phyloP scores from a whole-genome alignment of 306 rosid species.

The Echinosophora koreensis region DNA sequence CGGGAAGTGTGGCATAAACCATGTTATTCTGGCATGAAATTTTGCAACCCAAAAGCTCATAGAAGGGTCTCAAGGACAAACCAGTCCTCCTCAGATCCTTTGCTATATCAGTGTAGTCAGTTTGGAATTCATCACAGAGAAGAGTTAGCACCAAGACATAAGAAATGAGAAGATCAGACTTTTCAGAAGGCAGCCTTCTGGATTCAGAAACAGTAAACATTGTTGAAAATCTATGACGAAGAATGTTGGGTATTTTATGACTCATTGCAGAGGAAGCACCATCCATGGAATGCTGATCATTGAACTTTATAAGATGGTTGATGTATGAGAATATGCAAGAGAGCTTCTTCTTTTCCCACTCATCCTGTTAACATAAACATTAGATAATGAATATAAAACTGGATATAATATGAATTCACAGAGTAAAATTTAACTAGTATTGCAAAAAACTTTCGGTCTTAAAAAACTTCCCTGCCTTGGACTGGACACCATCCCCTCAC shows the following conservation, averaged over 20 bases:
- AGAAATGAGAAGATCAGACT: conserved; percentile 67
- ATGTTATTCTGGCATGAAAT: conserved; percentile 13
- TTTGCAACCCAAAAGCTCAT: conserved; percentile 82
- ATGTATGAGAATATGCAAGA: too few relatives aligned
- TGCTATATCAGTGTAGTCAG: conserved; percentile 64
- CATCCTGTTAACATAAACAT: conserved; percentile 62
- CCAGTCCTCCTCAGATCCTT: conserved; percentile 71
- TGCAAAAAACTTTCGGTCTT: not conserved
- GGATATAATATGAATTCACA: not conserved
- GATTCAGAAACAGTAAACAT: conserved; percentile 59
- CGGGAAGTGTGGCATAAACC: conserved; percentile 57
- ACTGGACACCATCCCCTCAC: too few relatives aligned
- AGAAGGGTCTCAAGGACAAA: conserved; percentile 43
- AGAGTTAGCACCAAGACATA: conserved; percentile 83
- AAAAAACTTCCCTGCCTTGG: conserved; percentile 1
- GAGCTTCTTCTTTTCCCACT: too few relatives aligned
- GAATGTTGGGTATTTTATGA: conserved; percentile 67
- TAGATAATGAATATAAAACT: not conserved
- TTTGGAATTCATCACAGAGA: conserved; percentile 64
- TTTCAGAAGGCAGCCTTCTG: conserved; percentile 61
- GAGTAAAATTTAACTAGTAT: not conserved
- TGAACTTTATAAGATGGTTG: too few relatives aligned
- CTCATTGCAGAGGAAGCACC: conserved; percentile 59
- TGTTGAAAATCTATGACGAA: conserved; percentile 60
- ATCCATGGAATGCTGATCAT: conserved; percentile 60